Evolutionary conservation across 139 green algal species (phyloP).

Genomic region (Mesostigma viride): DNA sequence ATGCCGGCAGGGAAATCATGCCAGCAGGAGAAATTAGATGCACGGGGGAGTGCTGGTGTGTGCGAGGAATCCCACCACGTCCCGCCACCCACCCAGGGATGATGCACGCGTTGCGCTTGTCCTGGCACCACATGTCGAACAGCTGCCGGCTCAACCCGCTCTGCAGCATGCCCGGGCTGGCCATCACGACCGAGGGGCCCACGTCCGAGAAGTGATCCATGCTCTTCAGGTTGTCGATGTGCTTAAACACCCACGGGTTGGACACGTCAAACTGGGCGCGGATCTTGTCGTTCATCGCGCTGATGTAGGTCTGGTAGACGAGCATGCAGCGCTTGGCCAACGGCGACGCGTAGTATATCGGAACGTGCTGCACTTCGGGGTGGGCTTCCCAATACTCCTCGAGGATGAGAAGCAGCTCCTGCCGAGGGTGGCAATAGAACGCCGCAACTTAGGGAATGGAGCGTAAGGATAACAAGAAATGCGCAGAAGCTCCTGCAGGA

Average conservation of each 20-base stretch:
- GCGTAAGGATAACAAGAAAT: no score
- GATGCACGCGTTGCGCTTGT: constrained; percentile 70
- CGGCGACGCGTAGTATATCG: constrained; percentile 77
- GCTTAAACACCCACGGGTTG: constrained; percentile 95
- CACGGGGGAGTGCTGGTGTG: no score
- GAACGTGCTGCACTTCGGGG: constrained; percentile 69
- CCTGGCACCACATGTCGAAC: constrained; percentile 91
- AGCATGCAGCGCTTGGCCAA: constrained; percentile 36
- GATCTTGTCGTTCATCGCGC: constrained; percentile 95
- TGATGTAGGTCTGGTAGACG: constrained; percentile 82
- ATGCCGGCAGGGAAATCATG: no score
- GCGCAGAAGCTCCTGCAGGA: no score
- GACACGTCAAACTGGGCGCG: constrained; percentile 57
- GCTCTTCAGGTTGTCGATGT: constrained; percentile 68
- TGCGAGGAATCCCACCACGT: no score
- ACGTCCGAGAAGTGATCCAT: constrained; percentile 56
- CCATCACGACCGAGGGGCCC: constrained; percentile 88
- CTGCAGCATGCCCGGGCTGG: constrained; percentile 85
- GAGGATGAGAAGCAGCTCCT: constrained; percentile 85
- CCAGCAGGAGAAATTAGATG: no score
- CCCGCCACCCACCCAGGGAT: no score
- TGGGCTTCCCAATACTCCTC: constrained; percentile 87
- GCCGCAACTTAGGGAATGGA: no score
- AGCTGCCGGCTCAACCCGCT: constrained; percentile 51
- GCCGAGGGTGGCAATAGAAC: no score